Conservation (phyloP, 106 monocot species). For the Acorus gramineus region DNA sequence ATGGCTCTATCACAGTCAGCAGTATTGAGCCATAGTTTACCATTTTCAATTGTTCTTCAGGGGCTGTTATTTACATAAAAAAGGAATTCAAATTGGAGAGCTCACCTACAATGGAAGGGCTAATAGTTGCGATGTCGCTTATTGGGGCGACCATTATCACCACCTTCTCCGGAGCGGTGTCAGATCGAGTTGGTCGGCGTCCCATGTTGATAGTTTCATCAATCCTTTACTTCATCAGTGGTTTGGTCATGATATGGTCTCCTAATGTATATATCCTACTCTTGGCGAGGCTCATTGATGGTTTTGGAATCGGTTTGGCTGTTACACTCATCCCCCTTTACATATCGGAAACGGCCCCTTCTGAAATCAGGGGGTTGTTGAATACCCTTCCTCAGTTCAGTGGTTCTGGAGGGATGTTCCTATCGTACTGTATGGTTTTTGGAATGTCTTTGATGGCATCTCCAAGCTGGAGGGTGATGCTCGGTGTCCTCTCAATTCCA, state of each 20-base stretch:
- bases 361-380: conserved; percentile 22
- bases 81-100: conserved; percentile 23
- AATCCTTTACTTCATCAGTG: conserved; percentile 18
- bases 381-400: conserved; percentile 30
- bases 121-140: conserved; percentile 32
- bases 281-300: conserved; percentile 22
- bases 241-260: conserved; percentile 20
- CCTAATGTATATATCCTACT: conserved; percentile 28
- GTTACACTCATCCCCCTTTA: conserved; percentile 26
- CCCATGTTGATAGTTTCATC: conserved; percentile 22
- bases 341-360: conserved; percentile 25
- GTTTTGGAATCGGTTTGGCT: conserved; percentile 23
- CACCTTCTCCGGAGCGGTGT: conserved; percentile 19
- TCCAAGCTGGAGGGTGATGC: conserved; percentile 23
- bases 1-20: too few species aligned
- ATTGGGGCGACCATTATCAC: conserved; percentile 27
- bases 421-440: conserved; percentile 27
- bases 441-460: conserved; percentile 14
- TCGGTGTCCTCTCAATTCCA: conserved; percentile 27
- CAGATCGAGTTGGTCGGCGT: conserved; percentile 21
- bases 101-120: conserved; percentile 22
- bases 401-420: conserved; percentile 26
- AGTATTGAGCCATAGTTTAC: neutral
- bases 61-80: conserved; percentile 27
- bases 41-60: conserved; percentile 6